Base-by-base conservation (phyloP, 1,284 basidiomycete genomes). In the Entoloma clypeatum region DNA sequence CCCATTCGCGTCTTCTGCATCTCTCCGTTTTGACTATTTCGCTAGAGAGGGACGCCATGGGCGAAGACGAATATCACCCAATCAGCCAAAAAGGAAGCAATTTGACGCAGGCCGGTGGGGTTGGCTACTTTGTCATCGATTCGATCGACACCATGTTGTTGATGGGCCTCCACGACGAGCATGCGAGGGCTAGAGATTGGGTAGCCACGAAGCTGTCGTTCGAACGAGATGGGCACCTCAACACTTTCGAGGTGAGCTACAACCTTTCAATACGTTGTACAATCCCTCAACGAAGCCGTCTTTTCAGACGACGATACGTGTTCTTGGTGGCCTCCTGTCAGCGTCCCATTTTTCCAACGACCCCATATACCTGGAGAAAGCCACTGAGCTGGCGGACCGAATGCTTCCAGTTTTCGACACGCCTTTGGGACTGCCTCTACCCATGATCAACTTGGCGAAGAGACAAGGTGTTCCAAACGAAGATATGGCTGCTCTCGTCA, bases 51-150 rank as follows among this genome's bases (percentile, higher is more conserved):
- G 81, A 94, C 61, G 92, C 91, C 1, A 92, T 89, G 79, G 92
- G 92, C 1, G 73, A 71, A 42, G 92, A 95, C 62, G 89, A 93
- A 60, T 92, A 90, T 52, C 88, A 93, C 55, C 91, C 92, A 1
- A 73, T 95, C 16, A 77, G 76, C 35, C 72, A 72, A 43, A 64
- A 63, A n/a, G 92, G 92, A 1, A 74, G 75, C 2, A 91, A 94
- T 59, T 72, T 94, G 13, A 83, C 85, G 0, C 48, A 62, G 4
- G 78, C 78, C 0, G 86, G 86, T 10, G 87, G 88, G 3, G 84
- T 95, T 40, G 92, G 92, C 8, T 93, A 92, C 60, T 89, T 81
- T 21, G 79, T 93, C 24, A 73, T 82, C 28, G 91, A 93, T 55
- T 79, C 86, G 0, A 72, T 93, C 24, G 94, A 97, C 61, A 86